These are phyloP conservation scores for Rhodosporidiobolus odoratus DNA, from an alignment of 768 basidiomycete genomes.

Conservation along the genomic window DNA sequence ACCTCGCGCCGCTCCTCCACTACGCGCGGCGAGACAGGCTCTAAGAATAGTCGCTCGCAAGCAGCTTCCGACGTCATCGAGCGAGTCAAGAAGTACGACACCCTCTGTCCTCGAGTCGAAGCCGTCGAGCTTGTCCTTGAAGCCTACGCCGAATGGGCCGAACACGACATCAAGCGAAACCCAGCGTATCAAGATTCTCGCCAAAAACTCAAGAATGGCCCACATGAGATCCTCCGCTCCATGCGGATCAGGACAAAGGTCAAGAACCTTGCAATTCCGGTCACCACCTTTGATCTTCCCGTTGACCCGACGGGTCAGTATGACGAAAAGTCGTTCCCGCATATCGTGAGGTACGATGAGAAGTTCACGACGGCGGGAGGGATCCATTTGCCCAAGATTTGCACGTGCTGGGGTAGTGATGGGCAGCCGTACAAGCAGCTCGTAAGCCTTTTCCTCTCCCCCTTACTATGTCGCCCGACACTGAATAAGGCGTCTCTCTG, in stretches of 20 bases:
- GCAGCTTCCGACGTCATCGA: slow-evolving; percentile 39
- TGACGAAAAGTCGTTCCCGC: slow-evolving; percentile 55
- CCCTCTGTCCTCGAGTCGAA: slow-evolving; percentile 8
- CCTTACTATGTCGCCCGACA: background rate
- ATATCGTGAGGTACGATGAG: slow-evolving; percentile 60
- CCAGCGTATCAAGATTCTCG: background rate
- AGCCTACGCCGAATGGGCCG: slow-evolving; percentile 41
- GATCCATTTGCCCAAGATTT: slow-evolving; percentile 74
- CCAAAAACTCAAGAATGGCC: background rate
- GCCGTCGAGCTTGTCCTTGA: slow-evolving; percentile 34
- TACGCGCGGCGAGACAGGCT: background rate
- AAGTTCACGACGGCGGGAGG: slow-evolving; percentile 69
- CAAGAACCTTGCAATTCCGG: slow-evolving; percentile 63
- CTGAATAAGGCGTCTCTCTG: background rate
- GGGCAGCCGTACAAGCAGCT: slow-evolving; percentile 69
- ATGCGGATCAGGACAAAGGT: slow-evolving; percentile 53
- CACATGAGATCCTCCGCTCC: background rate
- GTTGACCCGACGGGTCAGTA: slow-evolving; percentile 69
- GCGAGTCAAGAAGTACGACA: slow-evolving; percentile 1
- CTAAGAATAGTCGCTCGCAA: slow-evolving; percentile 22
- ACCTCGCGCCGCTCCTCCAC: slow-evolving; percentile 23
- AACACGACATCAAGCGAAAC: background rate
- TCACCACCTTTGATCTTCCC: slow-evolving; percentile 66
- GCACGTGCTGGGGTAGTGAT: slow-evolving; percentile 61
- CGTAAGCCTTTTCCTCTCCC: slow-evolving; percentile 52